A percentile compares a stretch with the other conserved stretches of the same genome.
phyloP scores from a whole-genome alignment of 176 grass and related monocot species.

The Neostapfia colusana region DNA sequence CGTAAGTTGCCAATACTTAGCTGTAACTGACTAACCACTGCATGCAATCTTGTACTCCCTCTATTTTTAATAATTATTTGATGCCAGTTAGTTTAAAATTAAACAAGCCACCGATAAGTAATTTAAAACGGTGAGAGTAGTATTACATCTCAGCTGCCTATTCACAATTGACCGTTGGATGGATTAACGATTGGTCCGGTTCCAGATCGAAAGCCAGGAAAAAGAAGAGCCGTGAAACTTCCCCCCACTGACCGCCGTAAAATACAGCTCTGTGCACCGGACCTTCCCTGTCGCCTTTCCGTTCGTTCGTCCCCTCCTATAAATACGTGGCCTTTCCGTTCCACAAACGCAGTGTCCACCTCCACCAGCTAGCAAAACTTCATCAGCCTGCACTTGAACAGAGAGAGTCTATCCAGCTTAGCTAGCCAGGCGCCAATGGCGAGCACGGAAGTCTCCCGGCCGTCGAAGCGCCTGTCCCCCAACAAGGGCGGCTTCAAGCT shows the following conservation, averaged over 20 bases:
- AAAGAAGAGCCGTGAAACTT: conserved; percentile 28
- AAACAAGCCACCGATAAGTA: too few relatives aligned
- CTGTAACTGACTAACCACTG: neutral
- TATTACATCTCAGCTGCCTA: neutral
- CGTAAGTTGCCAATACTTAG: too few relatives aligned
- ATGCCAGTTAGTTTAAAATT: too few relatives aligned
- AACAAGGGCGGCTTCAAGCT: conserved; percentile 73
- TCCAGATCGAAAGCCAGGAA: conserved; percentile 26
- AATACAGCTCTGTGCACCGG: neutral
- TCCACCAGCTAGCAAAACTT: neutral
- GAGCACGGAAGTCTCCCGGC: conserved; percentile 44
- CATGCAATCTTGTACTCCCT: too few relatives aligned
- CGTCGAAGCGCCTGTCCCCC: conserved; percentile 46
- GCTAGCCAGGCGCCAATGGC: conserved; percentile 31
- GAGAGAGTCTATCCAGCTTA: neutral
- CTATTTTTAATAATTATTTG: too few relatives aligned
- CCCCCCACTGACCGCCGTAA: conserved; percentile 7
- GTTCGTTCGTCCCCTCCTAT: neutral
- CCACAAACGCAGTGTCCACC: neutral
- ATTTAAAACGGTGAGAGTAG: too few relatives aligned
- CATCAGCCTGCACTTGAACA: neutral
- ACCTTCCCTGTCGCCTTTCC: neutral
- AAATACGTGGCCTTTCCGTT: conserved; percentile 11
- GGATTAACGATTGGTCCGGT: neutral
- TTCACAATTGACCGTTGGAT: neutral